Evolutionary conservation across 2,329 filamentous ascomycete species (phyloP), one percentile per base, ranked within the genome.

Genomic region (Xylogone sp.): DNA sequence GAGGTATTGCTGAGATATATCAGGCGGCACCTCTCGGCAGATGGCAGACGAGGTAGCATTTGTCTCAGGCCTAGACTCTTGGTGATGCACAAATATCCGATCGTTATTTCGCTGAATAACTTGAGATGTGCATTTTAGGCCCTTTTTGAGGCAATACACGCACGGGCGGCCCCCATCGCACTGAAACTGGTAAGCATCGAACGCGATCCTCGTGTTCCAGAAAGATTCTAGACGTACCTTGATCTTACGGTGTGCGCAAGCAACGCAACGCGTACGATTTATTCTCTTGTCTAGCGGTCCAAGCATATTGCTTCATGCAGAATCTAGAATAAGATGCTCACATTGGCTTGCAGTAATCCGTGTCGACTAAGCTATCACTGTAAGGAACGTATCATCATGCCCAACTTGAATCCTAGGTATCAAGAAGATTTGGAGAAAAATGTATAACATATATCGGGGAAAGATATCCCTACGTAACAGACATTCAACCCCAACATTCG

Each of bases 101-200:
- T 19, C 43, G 3, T 5, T 10, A 10, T 21, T 45, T 21, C 12
- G 43, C 5, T 21, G 9, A 7, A 16, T 16, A 20, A 7, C 43
- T 19, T 45, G 43, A 16, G 34, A 39, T 39, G n/a, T 18, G 39
- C 58, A 60, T 44, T 42, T 10, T 19, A 54, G 51, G 8, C 48
- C 53, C 42, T 52, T 58, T 42, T 56, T 59, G 20, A 42, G 50
- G 42, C 58, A 60, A 48, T 59, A 55, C n/a, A 24, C 21, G 42
- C 58, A 59, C 19, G 58, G 58, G 12, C 43, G 39, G 7, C 54
- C 51, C n/a, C 56, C 58, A 27, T 53, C 51, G 21, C 58, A 60
- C 58, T 60, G 39, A 13, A 45, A 51, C 39, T 7, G 19, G 24
- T 57, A 43, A 56, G 52, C 42, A 48, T 29, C 31, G 12, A 48